Evolutionary conservation across 768 basidiomycete species (phyloP), one percentile per base, ranked within the genome.

Genomic region (Tremella yokohamensis): DNA sequence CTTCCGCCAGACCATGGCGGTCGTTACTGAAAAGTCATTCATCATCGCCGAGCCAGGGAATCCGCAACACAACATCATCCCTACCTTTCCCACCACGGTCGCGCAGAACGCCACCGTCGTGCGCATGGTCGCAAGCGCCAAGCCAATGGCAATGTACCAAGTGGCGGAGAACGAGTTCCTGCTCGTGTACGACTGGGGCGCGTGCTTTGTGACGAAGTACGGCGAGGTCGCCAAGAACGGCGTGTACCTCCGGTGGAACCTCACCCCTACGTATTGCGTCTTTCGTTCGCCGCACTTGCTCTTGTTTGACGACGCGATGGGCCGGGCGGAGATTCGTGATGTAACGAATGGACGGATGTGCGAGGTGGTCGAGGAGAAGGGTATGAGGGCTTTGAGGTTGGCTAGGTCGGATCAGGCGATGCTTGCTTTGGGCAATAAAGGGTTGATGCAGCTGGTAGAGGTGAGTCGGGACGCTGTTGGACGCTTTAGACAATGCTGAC

Each of bases 21-120:
- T 65, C 0, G 64, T 72, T 22, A 64, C 67, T 2, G 66, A 68
- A 22, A 68, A 66, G 39, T 19, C 52, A 6, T 68, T 73, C 47
- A 60, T 70, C 29, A 67, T 73, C 52, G 69, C 66, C 51, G 72
- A 73, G 56, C 69, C 72, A 15, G 72, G 72, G 2, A 68, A 69
- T 53, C 66, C 70, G 22, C 60, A 64, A 15, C 61, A 50, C 45
- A 69, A 64, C 29, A 29, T 44, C 8, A 66, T 72, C 24, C 70
- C 70, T 12, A 64, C 61, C 8, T 64, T 67, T 20, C 58, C 64
- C 15, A 19, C 49, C 2, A 61, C 56, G 2, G 34, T 65, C 13
- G 22, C 51, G 52, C 58, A 49, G 26, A 29, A 26, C 34, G 54
- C 59, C 6, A 58, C 57, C 44, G 55, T 73, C 11, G 58, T 57